Percentiles rank a stretch among this genome's conserved stretches.
phyloP scores from a whole-genome alignment of 352 stramenopile genomes.

The Globisporangium okanoganense region DNA sequence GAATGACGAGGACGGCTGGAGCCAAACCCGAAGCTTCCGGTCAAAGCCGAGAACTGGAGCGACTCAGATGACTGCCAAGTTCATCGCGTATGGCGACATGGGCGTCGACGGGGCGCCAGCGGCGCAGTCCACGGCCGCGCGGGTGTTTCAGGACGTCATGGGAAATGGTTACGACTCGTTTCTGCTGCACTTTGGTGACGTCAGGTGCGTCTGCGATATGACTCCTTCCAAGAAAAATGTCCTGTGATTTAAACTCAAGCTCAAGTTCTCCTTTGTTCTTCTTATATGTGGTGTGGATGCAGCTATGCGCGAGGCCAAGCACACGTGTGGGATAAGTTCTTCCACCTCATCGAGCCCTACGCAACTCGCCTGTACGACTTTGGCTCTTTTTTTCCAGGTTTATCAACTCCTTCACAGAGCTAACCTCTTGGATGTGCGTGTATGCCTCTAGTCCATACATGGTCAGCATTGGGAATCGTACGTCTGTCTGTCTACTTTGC shows the following conservation, averaged over 20 bases:
- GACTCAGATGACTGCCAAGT: conserved; percentile 38
- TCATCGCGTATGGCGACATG: conserved; percentile 84
- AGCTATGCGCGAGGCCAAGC: conserved; percentile 65
- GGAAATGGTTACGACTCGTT: conserved; percentile 57
- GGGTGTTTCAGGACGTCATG: conserved; percentile 55
- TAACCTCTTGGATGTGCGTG: neutral
- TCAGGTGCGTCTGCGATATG: conserved; percentile 43
- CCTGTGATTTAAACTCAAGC: no score
- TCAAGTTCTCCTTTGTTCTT: no score
- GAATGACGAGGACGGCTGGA: conserved; percentile 47
- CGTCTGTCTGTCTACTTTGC: conserved; percentile 8
- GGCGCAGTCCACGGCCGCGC: conserved; percentile 49
- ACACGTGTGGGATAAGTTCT: conserved; percentile 70
- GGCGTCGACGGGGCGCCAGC: conserved; percentile 52
- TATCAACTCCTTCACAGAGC: no score
- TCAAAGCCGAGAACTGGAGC: conserved; percentile 18
- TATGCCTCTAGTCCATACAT: conserved; percentile 51
- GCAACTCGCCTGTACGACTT: conserved; percentile 24
- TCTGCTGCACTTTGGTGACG: conserved; percentile 71
- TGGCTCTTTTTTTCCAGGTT: no score
- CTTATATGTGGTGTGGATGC: no score
- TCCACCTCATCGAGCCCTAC: conserved; percentile 64
- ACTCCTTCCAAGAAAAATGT: no score
- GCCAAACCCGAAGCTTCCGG: conserved; percentile 24
- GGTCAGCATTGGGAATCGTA: conserved; percentile 78